Evolutionary conservation across 169 alveolate genomes (phyloP).

Genomic region (Cyclospora cayetanensis): DNA sequence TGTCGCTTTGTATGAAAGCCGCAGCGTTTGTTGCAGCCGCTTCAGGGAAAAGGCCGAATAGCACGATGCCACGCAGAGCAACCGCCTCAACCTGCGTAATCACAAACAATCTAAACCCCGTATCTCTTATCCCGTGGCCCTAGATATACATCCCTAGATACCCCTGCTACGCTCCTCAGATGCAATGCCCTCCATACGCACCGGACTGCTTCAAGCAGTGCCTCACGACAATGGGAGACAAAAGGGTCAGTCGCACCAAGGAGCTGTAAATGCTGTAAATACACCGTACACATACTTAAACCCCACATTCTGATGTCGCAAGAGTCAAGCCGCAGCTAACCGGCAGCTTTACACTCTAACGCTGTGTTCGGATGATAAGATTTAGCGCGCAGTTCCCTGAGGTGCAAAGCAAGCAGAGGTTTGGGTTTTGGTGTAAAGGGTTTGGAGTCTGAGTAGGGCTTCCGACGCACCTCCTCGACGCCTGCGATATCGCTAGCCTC

Average conservation of each 20-base stretch:
- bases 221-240: constrained; percentile 24
- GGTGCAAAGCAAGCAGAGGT: not conserved
- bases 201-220: constrained; percentile 47
- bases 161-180: too few species aligned
- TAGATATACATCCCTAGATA: too few species aligned
- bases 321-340: too few species aligned
- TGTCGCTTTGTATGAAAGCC: constrained; percentile 31
- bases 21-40: constrained; percentile 50
- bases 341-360: too few species aligned
- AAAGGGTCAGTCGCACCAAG: constrained; percentile 24
- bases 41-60: constrained; percentile 38
- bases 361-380: too few species aligned
- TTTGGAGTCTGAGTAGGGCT: not conserved
- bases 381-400: too few species aligned
- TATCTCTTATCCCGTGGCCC: not conserved
- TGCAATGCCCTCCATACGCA: too few species aligned
- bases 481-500: constrained; percentile 46
- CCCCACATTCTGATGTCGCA: not conserved
- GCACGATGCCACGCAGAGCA: not conserved
- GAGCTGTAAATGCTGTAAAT: constrained; percentile 22
- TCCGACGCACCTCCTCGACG: constrained; percentile 18
- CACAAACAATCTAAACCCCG: not conserved
- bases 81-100: constrained; percentile 47
- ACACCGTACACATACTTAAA: not conserved
- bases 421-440: not conserved